Base-by-base conservation (phyloP, 768 basidiomycete genomes). In the Psilocybe cyanescens region DNA sequence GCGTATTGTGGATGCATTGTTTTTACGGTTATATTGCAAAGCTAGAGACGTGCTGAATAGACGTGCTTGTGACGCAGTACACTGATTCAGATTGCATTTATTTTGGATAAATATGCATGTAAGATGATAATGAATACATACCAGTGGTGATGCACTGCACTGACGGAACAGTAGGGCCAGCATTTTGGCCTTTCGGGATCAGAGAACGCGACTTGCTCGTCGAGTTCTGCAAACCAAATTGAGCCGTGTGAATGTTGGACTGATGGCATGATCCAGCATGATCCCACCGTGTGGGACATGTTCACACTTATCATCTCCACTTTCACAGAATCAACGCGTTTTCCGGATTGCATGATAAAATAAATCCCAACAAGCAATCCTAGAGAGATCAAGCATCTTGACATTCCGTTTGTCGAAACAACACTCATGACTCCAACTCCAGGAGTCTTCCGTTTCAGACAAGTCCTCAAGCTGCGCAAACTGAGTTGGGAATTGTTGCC, bases 1-100 rank as follows among this genome's bases (percentile, higher is more conserved):
- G 2, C 83, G 80, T 49, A 85, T 80, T 70, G 83, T 86, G 16
- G 76, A 67, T 52, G 71, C 69, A 71, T 84, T 84, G 57, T 82
- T 78, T 58, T 62, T 62, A 17, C 81, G 83, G 6, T 78, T 83
- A 44, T 85, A 68, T 47, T 66, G 75, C 30, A 80, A 67, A 63
- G 74, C 69, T 50, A 74, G 75, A 24, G 78, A 86, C 3, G 83
- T 83, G 29, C 83, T 84, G 70, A 92, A 90, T 50, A 76, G 76
- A 49, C 86, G 81, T 55, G 62, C 53, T 61, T 63, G 62, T 29
- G 59, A 46, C 2, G 53, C 52, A 48, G 53, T 35, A 29, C 35
- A 60, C 66, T 65, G 49, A 5, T 28, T 2, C 16, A 24, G 24
- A 29, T 35, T 24, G 17, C 55, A 11, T 30, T 31, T 41, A 29